These are phyloP conservation scores for Debaryomyces nepalensis DNA, from an alignment of 1,139 yeast genomes.

Conservation along the genomic window DNA sequence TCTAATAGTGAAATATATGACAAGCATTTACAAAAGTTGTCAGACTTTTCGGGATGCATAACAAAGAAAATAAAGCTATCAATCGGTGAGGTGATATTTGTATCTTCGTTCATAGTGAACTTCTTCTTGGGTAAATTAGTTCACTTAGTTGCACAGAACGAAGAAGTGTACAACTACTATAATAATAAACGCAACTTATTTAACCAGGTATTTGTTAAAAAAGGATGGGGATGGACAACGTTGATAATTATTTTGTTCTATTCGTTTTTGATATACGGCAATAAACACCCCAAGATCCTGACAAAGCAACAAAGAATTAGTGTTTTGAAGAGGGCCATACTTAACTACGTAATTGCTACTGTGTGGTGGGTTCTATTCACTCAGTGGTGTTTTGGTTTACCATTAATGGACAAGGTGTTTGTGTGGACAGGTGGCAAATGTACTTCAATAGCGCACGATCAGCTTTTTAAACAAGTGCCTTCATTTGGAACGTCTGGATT, in stretches of 20 bases:
- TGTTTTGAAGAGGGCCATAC: slow-evolving; percentile 27
- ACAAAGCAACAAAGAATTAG: slow-evolving; percentile 12
- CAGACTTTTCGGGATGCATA: neutral
- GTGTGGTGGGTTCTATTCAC: slow-evolving; percentile 83
- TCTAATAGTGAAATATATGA: slow-evolving; percentile 14
- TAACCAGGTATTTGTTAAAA: slow-evolving; percentile 77
- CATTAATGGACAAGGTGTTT: slow-evolving; percentile 88
- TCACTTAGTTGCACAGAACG: slow-evolving; percentile 38
- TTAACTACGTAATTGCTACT: slow-evolving; percentile 58
- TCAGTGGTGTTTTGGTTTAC: slow-evolving; percentile 87
- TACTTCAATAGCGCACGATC: slow-evolving; percentile 27
- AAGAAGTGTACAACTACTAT: slow-evolving; percentile 57
- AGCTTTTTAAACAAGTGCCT: slow-evolving; percentile 12
- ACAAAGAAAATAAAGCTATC: slow-evolving; percentile 19
- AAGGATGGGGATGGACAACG: slow-evolving; percentile 95
- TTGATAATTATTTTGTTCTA: slow-evolving; percentile 36
- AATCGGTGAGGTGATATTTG: slow-evolving; percentile 29
- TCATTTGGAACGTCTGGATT: slow-evolving; percentile 2
- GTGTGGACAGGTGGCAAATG: slow-evolving; percentile 84
- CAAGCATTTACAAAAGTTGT: slow-evolving; percentile 8
- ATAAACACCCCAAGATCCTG: slow-evolving; percentile 18
- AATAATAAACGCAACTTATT: slow-evolving; percentile 66
- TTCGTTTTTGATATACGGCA: slow-evolving; percentile 18
- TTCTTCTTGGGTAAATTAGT: slow-evolving; percentile 38
- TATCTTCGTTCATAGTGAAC: slow-evolving; percentile 36